Base-by-base conservation (phyloP, 1,139 yeast genomes). In the Debaryomyces psychrophilus region DNA sequence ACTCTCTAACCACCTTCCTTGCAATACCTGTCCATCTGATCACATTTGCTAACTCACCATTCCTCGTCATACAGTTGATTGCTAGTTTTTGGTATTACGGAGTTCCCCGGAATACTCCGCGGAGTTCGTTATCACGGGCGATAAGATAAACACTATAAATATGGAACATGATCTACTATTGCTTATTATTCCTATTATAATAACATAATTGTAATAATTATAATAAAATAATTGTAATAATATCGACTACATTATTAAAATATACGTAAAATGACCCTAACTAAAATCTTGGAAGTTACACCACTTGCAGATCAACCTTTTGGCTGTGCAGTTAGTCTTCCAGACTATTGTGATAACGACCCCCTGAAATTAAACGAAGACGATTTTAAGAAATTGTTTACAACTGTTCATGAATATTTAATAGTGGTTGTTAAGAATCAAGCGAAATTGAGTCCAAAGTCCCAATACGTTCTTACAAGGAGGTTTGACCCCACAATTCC, bases 381-480 rank as follows among this genome's bases (percentile, higher is more conserved):
- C 2, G 95, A 88, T 57, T 87, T 87, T 65, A 66, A 74, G 46
- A 54, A 58, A n/a, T 72, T 89, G 49, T 80, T 76, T 54, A 77
- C 79, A 28, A 92, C 92, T 0, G 79, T 88, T 8, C 82, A 82
- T 57, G 76, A 76, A 12, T 69, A 88, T 62, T 77, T 87, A 49
- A 95, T 89, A 27, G 73, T 87, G 27, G 85, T 88, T 20, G 79
- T 89, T 48, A 93, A 93, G 38, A 73, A 75, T 39, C 93, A 86
- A 64, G 82, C 75, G 18, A 69, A 80, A 7, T 75, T 89, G 44
- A 54, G 82, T 2, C 95, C 96, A 29, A 74, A 79, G 48, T 83
- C 90, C 1, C 96, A 89, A 65, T 87, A 85, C 64, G 64, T 74
- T 29, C 73, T 89, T 45, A 89, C 96, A 29, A 79, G 83, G 54